Evolutionary conservation across 139 green algal genomes (phyloP).

Genomic region (Coccomyxa sp.): DNA sequence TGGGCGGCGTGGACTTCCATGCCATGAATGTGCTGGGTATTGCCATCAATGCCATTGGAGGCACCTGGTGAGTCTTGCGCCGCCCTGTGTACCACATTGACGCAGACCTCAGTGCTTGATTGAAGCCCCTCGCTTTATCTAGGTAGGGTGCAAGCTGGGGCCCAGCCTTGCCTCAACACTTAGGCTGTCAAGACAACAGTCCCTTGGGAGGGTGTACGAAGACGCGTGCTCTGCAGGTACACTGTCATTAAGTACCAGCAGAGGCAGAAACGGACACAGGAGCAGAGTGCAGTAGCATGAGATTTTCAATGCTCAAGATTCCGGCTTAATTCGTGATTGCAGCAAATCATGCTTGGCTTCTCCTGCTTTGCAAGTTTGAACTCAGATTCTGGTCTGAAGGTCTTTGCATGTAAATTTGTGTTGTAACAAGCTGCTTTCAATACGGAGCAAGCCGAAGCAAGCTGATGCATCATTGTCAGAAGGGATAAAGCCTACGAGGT

Average conservation of each 20-base stretch:
- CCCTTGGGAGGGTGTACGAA: too few relatives aligned
- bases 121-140: neutral
- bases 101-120: neutral
- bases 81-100: neutral
- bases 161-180: neutral
- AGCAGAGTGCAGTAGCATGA: neutral
- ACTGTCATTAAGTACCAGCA: slow-evolving; percentile 16
- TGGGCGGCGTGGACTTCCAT: slow-evolving; percentile 43
- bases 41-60: slow-evolving; percentile 41
- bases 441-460: too few relatives aligned
- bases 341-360: too few relatives aligned
- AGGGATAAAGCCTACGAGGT: too few relatives aligned
- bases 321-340: neutral
- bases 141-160: too few relatives aligned
- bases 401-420: too few relatives aligned
- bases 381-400: too few relatives aligned
- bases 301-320: neutral
- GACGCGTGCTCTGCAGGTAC: slow-evolving; percentile 14
- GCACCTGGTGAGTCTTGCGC: slow-evolving; percentile 8
- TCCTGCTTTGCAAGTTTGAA: too few relatives aligned
- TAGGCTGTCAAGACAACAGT: too few relatives aligned
- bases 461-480: too few relatives aligned
- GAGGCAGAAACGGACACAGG: neutral
- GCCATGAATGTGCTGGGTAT: slow-evolving; percentile 51
- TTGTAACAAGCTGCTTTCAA: too few relatives aligned